Percentiles rank a stretch among this genome's conserved stretches.
phyloP scores from a whole-genome alignment of 495 filamentous ascomycete species.

The Penicillium fimorum region DNA sequence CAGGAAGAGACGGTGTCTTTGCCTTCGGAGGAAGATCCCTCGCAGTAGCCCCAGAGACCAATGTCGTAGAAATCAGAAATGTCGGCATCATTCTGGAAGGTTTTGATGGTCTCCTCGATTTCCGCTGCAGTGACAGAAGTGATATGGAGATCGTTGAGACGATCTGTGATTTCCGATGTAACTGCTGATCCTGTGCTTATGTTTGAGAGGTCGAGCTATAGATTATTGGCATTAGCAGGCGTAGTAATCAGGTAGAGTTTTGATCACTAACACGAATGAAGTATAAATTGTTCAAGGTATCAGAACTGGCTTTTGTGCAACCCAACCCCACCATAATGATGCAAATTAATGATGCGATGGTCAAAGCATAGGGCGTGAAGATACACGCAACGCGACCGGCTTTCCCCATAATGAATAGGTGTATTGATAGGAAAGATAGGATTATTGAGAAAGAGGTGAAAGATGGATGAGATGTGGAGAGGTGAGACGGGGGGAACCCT shows the following conservation, averaged over 20 bases:
- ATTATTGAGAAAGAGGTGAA: conserved; percentile 3
- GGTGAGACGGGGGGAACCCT: conserved; percentile 8
- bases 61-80: conserved; percentile 79
- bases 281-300: conserved; percentile 54
- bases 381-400: conserved; percentile 77
- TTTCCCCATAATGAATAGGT: conserved; percentile 58
- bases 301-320: conserved; percentile 62
- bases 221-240: conserved; percentile 17
- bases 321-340: conserved; percentile 70
- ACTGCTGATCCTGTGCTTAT: conserved; percentile 31
- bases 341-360: conserved; percentile 68
- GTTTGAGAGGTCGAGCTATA: conserved; percentile 41
- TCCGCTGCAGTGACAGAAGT: conserved; percentile 32
- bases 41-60: conserved; percentile 86
- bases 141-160: conserved; percentile 29
- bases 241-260: not conserved
- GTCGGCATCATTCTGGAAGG: conserved; percentile 47
- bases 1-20: conserved; percentile 46
- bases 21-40: conserved; percentile 54
- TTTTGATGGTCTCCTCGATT: conserved; percentile 31
- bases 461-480: conserved; percentile 1
- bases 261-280: conserved; percentile 64
- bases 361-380: conserved; percentile 73
- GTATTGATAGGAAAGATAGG: not conserved
- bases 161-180: conserved; percentile 22